Evolutionary conservation across 2,329 filamentous ascomycete genomes (phyloP).

Genomic region (Neonectria magnoliae): DNA sequence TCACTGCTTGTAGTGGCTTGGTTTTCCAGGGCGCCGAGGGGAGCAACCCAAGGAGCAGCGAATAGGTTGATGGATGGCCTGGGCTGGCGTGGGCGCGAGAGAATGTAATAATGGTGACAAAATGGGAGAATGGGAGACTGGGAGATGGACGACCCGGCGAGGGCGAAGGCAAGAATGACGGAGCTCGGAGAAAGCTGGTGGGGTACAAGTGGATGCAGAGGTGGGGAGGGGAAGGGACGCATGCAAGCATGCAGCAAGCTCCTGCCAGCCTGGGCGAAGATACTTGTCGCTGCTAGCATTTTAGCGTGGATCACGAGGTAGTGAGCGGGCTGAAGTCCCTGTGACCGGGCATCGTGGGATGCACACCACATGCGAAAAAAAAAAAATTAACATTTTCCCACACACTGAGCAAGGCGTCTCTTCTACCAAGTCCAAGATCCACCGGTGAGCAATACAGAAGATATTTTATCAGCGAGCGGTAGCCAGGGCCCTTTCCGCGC

Average conservation of each 20-base stretch:
- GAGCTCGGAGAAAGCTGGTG: conserved; percentile 29
- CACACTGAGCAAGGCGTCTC: background rate
- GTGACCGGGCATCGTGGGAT: conserved; percentile 6
- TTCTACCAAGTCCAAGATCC: conserved; percentile 1
- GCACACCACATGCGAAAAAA: conserved; percentile 10
- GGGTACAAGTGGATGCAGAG: conserved; percentile 27
- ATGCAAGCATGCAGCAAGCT: conserved; percentile 14
- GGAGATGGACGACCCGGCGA: conserved; percentile 2
- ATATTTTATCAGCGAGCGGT: background rate
- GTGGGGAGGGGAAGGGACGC: conserved; percentile 18
- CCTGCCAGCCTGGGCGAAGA: conserved; percentile 1
- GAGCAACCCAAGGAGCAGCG: background rate
- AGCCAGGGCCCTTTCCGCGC: background rate
- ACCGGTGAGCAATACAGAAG: background rate
- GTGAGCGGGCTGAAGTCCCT: conserved; percentile 20
- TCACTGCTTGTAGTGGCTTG: background rate
- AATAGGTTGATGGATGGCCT: background rate
- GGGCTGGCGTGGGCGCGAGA: background rate
- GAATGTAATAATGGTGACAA: background rate
- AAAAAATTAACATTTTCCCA: conserved; percentile 16
- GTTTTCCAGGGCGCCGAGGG: background rate
- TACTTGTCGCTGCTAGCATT: conserved; percentile 9
- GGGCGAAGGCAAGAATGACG: conserved; percentile 19
- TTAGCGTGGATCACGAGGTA: conserved; percentile 10
- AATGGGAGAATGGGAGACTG: background rate